Percentiles rank a stretch among this genome's conserved stretches.
These are phyloP conservation scores for Ogataea pignaliae DNA, from an alignment of 805 yeast species.

Conservation along the genomic window DNA sequence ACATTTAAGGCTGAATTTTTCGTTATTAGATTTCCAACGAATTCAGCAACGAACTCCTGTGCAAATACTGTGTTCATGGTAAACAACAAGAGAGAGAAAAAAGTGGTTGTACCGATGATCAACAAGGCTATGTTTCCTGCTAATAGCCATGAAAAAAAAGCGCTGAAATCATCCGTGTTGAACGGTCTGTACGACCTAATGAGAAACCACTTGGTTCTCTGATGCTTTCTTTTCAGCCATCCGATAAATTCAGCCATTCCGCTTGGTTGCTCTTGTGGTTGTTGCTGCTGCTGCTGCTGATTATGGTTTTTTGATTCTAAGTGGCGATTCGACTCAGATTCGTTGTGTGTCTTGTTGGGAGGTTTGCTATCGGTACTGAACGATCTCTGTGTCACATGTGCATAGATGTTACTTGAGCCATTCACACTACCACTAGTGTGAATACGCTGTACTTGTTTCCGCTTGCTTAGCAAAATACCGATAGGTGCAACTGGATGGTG, in stretches of 20 bases:
- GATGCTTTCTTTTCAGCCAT: conserved; percentile 2
- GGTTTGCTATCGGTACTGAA: background rate
- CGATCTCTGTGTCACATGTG: no score
- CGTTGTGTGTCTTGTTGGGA: background rate
- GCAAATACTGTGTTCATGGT: conserved; percentile 82
- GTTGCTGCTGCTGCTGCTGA: background rate
- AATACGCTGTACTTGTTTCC: no score
- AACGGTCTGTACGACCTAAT: conserved; percentile 77
- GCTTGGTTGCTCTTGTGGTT: background rate
- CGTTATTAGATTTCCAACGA: conserved; percentile 79
- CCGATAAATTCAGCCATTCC: background rate
- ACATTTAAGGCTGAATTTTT: conserved; percentile 78
- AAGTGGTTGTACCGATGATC: conserved; percentile 87
- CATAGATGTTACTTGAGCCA: no score
- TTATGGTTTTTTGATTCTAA: no score
- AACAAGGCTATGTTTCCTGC: conserved; percentile 81
- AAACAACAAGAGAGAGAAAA: conserved; percentile 73
- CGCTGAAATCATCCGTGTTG: conserved; percentile 88
- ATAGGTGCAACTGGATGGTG: no score
- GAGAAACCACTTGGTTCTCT: conserved; percentile 63
- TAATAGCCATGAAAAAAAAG: conserved; percentile 86
- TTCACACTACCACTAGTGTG: no score
- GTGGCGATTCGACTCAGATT: no score
- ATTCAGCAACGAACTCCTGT: conserved; percentile 79
- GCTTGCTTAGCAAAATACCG: no score